Evolutionary conservation across 1,284 basidiomycete genomes (phyloP).

Genomic region (Ceratobasidium papillatum): DNA sequence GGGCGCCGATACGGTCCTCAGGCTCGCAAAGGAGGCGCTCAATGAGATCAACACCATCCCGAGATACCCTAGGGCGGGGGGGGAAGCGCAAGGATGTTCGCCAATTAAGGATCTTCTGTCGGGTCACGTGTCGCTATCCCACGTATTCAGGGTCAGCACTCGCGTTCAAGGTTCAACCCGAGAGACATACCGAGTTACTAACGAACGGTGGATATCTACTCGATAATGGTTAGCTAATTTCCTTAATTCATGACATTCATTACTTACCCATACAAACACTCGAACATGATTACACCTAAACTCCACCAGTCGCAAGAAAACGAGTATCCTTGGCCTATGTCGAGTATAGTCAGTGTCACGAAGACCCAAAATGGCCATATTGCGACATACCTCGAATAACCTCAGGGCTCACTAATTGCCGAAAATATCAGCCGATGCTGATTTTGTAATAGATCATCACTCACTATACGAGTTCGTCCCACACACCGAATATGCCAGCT

Average conservation of each 20-base stretch:
- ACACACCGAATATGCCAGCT: constrained; percentile 94
- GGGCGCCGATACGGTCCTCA: constrained; percentile 89
- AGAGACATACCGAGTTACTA: constrained; percentile 85
- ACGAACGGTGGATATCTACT: constrained; percentile 91
- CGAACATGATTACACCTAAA: constrained; percentile 91
- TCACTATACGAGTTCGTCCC: constrained; percentile 92
- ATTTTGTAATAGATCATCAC: constrained; percentile 49
- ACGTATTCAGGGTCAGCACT: constrained; percentile 26
- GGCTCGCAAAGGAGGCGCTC: constrained; percentile 90
- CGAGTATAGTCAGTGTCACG: constrained; percentile 2
- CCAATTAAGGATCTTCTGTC: constrained; percentile 95
- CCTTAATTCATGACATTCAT: neutral
- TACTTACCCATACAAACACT: constrained; percentile 85
- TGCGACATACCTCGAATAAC: constrained; percentile 73
- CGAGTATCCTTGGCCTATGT: constrained; percentile 81
- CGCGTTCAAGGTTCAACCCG: neutral
- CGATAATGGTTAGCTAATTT: constrained; percentile 8
- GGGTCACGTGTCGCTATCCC: constrained; percentile 81
- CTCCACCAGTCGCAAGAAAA: constrained; percentile 99
- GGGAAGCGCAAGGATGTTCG: constrained; percentile 88
- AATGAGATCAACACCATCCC: constrained; percentile 88
- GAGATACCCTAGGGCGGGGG: constrained; percentile 80
- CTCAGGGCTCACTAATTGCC: constrained; percentile 83
- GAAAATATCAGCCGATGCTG: constrained; percentile 16
- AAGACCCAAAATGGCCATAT: neutral